phyloP scores from a whole-genome alignment of 225 moss, liverwort and hornwort species.

The Pseudisothecium myosuroides region DNA sequence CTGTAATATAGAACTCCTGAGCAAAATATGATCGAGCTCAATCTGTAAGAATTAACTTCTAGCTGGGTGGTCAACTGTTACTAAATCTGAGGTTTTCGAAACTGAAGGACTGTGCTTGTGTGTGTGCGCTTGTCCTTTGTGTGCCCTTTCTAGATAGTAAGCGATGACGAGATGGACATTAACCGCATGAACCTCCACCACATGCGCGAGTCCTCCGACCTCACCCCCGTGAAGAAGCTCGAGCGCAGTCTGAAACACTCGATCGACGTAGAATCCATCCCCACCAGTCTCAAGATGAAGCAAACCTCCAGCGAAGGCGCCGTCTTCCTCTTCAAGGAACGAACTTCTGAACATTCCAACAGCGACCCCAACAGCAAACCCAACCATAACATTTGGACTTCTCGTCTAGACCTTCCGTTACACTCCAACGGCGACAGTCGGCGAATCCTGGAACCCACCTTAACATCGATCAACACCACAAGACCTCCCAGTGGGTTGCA shows the following conservation, averaged over 20 bases:
- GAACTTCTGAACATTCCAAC: neutral
- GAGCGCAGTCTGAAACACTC: conserved; percentile 40
- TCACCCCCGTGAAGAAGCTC: conserved; percentile 22
- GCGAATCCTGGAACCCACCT: conserved; percentile 10
- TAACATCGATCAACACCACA: neutral
- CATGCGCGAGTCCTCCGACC: neutral
- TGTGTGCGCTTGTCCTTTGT: neutral
- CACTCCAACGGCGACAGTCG: conserved; percentile 38
- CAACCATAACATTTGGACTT: conserved; percentile 7
- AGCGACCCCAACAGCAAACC: neutral
- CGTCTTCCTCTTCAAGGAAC: neutral
- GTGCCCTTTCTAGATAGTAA: neutral
- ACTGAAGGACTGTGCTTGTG: neutral
- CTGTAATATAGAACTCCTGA: neutral
- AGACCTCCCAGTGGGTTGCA: conserved; percentile 6
- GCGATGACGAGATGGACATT: conserved; percentile 14
- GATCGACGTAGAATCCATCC: conserved; percentile 9
- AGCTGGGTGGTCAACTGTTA: neutral
- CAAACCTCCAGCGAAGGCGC: neutral
- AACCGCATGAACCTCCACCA: neutral
- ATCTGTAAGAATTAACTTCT: neutral
- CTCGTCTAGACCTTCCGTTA: conserved; percentile 7
- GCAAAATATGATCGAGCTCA: neutral
- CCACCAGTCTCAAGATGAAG: neutral
- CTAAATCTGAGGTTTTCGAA: neutral